phyloP scores from a whole-genome alignment of 331 rosid species.

The Saraca asoca region DNA sequence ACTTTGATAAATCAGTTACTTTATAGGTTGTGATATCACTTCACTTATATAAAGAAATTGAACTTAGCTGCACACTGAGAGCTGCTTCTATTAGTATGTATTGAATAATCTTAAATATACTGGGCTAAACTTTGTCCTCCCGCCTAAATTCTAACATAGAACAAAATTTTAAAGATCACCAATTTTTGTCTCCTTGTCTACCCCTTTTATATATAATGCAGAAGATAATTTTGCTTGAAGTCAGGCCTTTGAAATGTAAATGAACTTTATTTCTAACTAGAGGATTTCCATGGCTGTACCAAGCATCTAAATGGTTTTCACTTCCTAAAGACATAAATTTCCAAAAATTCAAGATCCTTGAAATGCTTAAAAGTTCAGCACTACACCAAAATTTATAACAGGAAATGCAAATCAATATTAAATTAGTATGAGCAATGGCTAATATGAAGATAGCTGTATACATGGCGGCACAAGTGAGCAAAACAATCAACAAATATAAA shows the following conservation, averaged over 20 bases:
- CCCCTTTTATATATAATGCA: too few relatives aligned
- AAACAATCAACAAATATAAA: conserved; percentile 12
- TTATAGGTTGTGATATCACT: too few relatives aligned
- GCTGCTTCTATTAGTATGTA: too few relatives aligned
- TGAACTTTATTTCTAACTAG: background rate
- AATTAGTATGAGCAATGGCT: conserved; percentile 4
- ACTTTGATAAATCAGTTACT: too few relatives aligned
- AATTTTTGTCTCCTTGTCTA: background rate
- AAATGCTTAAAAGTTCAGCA: conserved; percentile 1
- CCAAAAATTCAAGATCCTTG: conserved; percentile 16
- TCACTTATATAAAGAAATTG: too few relatives aligned
- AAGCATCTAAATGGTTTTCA: too few relatives aligned
- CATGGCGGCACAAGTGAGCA: conserved; percentile 13
- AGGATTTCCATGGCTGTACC: conserved; percentile 17
- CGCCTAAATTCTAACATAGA: background rate
- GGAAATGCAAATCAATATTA: conserved; percentile 20
- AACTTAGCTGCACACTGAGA: too few relatives aligned
- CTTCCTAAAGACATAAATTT: too few relatives aligned
- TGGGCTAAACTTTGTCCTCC: background rate
- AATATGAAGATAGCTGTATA: conserved; percentile 1
- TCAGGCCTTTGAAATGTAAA: background rate
- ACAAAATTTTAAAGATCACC: background rate
- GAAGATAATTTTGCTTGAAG: too few relatives aligned
- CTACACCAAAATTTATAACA: background rate
- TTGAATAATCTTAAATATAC: too few relatives aligned